Conservation (phyloP, 2,329 filamentous ascomycete species). For the Colletotrichum truncatum region DNA sequence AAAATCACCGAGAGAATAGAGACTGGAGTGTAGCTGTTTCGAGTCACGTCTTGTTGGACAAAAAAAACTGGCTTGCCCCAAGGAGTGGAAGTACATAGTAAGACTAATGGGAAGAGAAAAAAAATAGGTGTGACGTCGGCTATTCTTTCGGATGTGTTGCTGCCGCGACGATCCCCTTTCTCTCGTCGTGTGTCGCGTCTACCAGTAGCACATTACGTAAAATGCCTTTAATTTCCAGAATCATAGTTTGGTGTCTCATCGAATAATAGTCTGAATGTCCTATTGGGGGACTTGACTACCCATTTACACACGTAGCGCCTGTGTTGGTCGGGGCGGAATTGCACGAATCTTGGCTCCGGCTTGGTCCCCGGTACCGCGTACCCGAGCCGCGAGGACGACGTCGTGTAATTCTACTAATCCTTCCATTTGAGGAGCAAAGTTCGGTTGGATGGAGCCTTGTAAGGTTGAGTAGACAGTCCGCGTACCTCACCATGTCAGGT, state of each 20-base stretch:
- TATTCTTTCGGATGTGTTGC: background rate
- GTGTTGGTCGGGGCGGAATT: too few relatives aligned
- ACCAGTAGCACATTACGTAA: background rate
- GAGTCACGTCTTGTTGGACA: too few relatives aligned
- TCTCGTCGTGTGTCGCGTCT: background rate
- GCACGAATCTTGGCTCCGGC: background rate
- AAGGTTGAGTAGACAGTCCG: background rate
- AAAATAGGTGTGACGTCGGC: background rate
- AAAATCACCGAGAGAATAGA: too few relatives aligned
- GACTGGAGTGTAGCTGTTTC: too few relatives aligned
- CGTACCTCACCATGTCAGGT: background rate
- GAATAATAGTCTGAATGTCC: too few relatives aligned
- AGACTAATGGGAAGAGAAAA: background rate
- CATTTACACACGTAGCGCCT: too few relatives aligned
- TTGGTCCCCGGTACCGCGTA: background rate
- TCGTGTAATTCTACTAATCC: background rate
- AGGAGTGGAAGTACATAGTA: background rate
- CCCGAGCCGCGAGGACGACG: background rate
- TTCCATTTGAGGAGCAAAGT: background rate
- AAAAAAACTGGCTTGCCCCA: background rate
- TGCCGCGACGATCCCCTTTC: background rate
- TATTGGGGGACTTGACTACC: too few relatives aligned
- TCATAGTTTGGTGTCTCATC: too few relatives aligned
- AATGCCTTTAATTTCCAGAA: background rate
- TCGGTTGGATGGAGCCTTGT: too few relatives aligned